Evolutionary conservation across 2,329 filamentous ascomycete genomes (phyloP).

Genomic region (Cladophialophora carrionii): DNA sequence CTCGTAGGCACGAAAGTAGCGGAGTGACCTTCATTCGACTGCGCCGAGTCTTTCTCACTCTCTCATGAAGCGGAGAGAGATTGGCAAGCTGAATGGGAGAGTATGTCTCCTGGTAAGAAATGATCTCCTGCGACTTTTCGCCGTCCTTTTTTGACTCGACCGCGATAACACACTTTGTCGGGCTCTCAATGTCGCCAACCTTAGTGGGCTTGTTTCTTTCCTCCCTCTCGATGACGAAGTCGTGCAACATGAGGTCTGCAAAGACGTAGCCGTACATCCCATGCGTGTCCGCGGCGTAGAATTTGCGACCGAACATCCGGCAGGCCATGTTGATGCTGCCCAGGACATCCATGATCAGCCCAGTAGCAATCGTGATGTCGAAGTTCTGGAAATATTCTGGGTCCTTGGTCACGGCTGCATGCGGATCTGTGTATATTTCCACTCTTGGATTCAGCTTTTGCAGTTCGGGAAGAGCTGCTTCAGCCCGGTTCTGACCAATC

Average conservation of each 20-base stretch:
- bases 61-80: constrained; percentile 72
- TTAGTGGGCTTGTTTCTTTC: constrained; percentile 72
- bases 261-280: constrained; percentile 96
- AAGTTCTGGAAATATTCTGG: constrained; percentile 77
- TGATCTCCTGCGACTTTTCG: constrained; percentile 75
- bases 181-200: constrained; percentile 65
- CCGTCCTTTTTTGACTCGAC: constrained; percentile 70
- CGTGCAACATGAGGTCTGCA: constrained; percentile 85
- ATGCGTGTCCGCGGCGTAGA: constrained; percentile 85
- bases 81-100: constrained; percentile 86
- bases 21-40: constrained; percentile 76
- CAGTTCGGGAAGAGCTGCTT: constrained; percentile 76
- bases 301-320: constrained; percentile 74
- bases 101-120: constrained; percentile 90
- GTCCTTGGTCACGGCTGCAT: constrained; percentile 67
- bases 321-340: constrained; percentile 84
- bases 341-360: constrained; percentile 74
- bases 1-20: constrained; percentile 80
- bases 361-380: constrained; percentile 86
- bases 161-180: constrained; percentile 74
- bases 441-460: constrained; percentile 90
- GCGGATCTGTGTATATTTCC: constrained; percentile 69
- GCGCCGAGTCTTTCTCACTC: constrained; percentile 69
- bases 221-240: constrained; percentile 84
- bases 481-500: constrained; percentile 79